Base-by-base conservation (phyloP, 257 asterid genomes). In the Penstemon barbatus region DNA sequence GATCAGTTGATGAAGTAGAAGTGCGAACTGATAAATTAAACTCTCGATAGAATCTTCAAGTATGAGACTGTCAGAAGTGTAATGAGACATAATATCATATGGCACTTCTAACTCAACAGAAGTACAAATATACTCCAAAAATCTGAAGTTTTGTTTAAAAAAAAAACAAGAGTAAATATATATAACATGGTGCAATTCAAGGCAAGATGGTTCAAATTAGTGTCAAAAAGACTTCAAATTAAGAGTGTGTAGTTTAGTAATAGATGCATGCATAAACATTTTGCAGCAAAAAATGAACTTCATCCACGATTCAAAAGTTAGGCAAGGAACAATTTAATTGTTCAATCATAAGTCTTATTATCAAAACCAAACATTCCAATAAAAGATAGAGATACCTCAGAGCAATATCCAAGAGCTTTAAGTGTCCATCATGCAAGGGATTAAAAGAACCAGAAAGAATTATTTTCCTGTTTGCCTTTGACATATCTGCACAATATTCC, bases 401-500 rank as follows among this genome's bases (percentile, higher is more conserved):
- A 52, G 96, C 96, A 69, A 89, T 91, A 73, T 93, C 96, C 85
- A 93, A 82, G 77, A 93, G 99, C 81, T 87, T 89, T 71, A 85
- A 75, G 84, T 93, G 97, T 60, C 99, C 99, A 53, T 85, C 95
- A 65, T 93, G 99, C 83, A 93, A 75, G 49, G 99, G 99, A 84
- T 93, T 88, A 81, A 87, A 93, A 5, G 99, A 90, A 71, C 97
- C 97, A 6, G 97, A 77, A 58, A 93, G 86, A 69, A 93, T 89
- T 74, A 93, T 82, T 78, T 87, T 93, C 83, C 96, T 81, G 71
- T 82, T 86, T 43, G 78, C 76, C 68, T 73, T 75, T 5, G 78
- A 73, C 46, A 67, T 70, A 71, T 79, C 99, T 90, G 84, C 90
- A 90, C 80, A 88, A 78, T 63, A 71, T 68, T 67, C 61, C 78